Conservation (phyloP, 2,329 filamentous ascomycete species). For the Scedosporium dehoogii region DNA sequence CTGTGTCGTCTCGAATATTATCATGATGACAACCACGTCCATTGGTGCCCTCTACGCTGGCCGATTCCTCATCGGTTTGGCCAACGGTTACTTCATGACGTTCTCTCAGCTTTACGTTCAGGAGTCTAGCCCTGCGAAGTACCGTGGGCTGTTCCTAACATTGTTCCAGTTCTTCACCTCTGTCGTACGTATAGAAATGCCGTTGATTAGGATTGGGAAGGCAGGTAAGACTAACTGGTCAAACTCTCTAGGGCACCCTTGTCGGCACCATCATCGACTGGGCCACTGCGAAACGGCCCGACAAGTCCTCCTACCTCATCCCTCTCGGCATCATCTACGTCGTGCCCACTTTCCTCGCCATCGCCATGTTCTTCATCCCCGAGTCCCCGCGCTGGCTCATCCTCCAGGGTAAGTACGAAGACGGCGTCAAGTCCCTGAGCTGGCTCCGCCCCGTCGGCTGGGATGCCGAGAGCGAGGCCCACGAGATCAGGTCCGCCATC, state of each 20-base stretch:
- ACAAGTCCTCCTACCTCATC: constrained; percentile 21
- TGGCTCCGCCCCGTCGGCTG: constrained; percentile 19
- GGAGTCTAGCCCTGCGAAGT: constrained; percentile 34
- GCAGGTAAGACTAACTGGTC: neutral
- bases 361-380: constrained; percentile 24
- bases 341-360: constrained; percentile 24
- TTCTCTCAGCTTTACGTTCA: constrained; percentile 41
- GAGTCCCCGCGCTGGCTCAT: constrained; percentile 29
- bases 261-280: constrained; percentile 31
- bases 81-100: constrained; percentile 49
- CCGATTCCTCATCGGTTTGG: constrained; percentile 43
- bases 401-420: constrained; percentile 3
- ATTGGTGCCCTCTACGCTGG: constrained; percentile 46
- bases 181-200: neutral
- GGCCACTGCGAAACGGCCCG: constrained; percentile 18
- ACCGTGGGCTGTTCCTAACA: constrained; percentile 36
- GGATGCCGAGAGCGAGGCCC: constrained; percentile 22
- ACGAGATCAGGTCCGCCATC: constrained; percentile 28
- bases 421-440: constrained; percentile 1
- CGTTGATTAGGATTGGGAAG: neutral
- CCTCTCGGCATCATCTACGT: constrained; percentile 27
- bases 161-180: constrained; percentile 30
- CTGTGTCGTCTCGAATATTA: constrained; percentile 39
- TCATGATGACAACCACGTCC: constrained; percentile 45
- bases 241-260: constrained; percentile 29